Percentiles rank a stretch among this genome's conserved stretches.
Conservation (phyloP, 345 rosid genomes). For the Raphanus raphanistrum region DNA sequence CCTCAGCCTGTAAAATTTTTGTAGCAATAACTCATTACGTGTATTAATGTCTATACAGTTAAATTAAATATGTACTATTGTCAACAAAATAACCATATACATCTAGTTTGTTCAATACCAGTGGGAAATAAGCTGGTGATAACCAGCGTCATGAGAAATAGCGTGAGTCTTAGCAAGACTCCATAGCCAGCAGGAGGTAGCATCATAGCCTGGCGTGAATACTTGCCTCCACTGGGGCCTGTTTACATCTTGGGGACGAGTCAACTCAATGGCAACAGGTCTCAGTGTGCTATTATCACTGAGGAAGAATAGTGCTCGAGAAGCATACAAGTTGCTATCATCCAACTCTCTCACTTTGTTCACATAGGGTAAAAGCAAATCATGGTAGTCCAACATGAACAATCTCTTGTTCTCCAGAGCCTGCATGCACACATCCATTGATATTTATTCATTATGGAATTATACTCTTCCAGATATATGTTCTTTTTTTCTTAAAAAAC, state of each 20-base stretch:
- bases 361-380: background rate
- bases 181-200: conserved; percentile 67
- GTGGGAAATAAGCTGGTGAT: conserved; percentile 71
- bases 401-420: conserved; percentile 25
- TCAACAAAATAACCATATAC: background rate
- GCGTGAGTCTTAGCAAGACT: conserved; percentile 68
- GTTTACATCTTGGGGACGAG: background rate
- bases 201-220: background rate
- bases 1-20: conserved; percentile 50
- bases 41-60: background rate
- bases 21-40: too few relatives aligned
- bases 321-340: background rate
- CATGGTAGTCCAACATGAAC: background rate
- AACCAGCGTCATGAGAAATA: conserved; percentile 58
- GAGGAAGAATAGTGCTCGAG: background rate
- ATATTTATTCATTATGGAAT: background rate
- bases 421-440: conserved; percentile 11
- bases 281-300: background rate
- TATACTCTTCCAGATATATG: too few relatives aligned
- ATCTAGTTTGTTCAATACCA: conserved; percentile 44
- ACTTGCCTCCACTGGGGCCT: background rate
- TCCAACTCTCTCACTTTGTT: background rate
- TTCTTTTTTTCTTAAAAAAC: background rate
- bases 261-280: background rate
- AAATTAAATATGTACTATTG: background rate